phyloP scores from a whole-genome alignment of 345 rosid species.

The Arabidopsis suecica region DNA sequence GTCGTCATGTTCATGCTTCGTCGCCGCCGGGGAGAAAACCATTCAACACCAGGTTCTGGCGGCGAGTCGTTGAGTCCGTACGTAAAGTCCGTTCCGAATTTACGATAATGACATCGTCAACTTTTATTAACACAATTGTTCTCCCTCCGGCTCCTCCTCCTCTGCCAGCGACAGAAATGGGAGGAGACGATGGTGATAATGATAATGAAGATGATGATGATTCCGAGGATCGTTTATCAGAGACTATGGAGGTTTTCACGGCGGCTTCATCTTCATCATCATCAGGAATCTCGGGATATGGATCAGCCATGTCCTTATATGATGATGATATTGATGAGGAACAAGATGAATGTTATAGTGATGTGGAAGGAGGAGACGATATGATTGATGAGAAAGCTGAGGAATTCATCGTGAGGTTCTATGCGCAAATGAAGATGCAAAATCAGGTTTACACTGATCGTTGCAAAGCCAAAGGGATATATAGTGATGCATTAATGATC shows the following conservation, averaged over 20 bases:
- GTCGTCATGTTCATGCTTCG: conserved; percentile 54
- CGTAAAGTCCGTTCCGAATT: conserved; percentile 39
- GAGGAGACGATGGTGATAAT: conserved; percentile 1
- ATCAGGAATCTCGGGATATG: conserved; percentile 48
- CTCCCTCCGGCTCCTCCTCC: conserved; percentile 46
- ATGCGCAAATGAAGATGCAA: conserved; percentile 65
- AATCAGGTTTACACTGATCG: conserved; percentile 36
- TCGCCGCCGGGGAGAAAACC: conserved; percentile 48
- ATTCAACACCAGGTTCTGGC: conserved; percentile 45
- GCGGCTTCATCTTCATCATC: conserved; percentile 39
- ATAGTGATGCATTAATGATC: not conserved
- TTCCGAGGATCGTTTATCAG: conserved; percentile 24
- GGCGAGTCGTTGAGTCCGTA: conserved; percentile 55
- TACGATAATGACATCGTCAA: conserved; percentile 38
- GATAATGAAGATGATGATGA: not conserved
- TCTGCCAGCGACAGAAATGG: not conserved
- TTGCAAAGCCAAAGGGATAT: conserved; percentile 36
- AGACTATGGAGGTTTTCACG: conserved; percentile 38
- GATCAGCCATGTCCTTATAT: conserved; percentile 53
- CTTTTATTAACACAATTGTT: conserved; percentile 43
- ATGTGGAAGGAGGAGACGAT: conserved; percentile 54
- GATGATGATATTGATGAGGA: conserved; percentile 37
- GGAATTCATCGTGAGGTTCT: conserved; percentile 63
- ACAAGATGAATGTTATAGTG: conserved; percentile 26
- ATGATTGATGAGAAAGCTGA: conserved; percentile 82